Percentiles rank a stretch among this genome's conserved stretches.
phyloP scores from a whole-genome alignment of 2,329 filamentous ascomycete genomes.

The Emergomyces orientalis region DNA sequence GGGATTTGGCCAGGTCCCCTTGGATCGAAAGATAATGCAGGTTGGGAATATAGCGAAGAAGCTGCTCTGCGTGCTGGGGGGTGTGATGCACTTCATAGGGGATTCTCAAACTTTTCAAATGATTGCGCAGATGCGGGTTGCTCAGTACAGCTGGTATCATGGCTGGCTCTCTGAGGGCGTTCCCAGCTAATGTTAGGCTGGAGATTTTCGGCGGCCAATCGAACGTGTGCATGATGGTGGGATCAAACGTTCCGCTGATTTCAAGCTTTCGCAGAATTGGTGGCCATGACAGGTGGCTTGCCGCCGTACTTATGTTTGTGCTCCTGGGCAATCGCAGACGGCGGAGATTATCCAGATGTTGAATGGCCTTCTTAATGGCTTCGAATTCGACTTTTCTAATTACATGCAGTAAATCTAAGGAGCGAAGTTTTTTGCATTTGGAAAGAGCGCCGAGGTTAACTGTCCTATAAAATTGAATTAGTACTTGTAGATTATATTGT shows the following conservation, averaged over 20 bases:
- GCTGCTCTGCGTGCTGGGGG: background rate
- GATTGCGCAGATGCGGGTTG: background rate
- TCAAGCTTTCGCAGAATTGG: constrained; percentile 18
- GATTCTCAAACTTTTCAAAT: background rate
- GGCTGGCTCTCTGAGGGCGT: constrained; percentile 11
- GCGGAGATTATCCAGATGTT: constrained; percentile 37
- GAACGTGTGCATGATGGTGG: constrained; percentile 16
- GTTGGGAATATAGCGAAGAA: background rate
- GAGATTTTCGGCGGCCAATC: constrained; percentile 24
- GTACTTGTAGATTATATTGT: background rate
- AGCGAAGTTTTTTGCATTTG: constrained; percentile 44
- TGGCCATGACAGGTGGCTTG: constrained; percentile 21
- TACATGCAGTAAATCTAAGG: constrained; percentile 47
- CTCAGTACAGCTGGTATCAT: background rate
- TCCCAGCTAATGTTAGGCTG: constrained; percentile 14
- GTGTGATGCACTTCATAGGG: background rate
- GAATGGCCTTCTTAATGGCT: constrained; percentile 43
- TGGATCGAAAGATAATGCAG: background rate
- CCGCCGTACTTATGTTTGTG: constrained; percentile 6
- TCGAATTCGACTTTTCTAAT: constrained; percentile 42
- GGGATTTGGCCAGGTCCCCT: background rate
- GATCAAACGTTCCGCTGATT: constrained; percentile 10
- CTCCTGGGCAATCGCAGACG: constrained; percentile 38
- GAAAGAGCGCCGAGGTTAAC: constrained; percentile 49
- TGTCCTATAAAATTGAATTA: constrained; percentile 23